Evolutionary conservation across 768 basidiomycete genomes (phyloP), one percentile per base, ranked within the genome.

Genomic region (Cubamyces sp.): DNA sequence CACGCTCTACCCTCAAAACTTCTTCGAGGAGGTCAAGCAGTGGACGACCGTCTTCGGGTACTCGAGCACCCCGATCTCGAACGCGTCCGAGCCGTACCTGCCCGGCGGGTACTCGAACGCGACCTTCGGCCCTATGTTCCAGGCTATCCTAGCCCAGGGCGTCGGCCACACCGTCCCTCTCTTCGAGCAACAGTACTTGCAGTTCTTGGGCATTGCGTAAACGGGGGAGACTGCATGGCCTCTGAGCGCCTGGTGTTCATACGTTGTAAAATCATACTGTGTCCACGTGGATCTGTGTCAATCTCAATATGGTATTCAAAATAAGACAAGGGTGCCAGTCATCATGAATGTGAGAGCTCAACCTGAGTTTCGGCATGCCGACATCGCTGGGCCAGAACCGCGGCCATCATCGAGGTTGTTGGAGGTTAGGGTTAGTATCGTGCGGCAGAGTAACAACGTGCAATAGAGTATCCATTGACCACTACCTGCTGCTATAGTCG

Each of bases 11-110:
- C 79, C 77, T 49, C 71, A 77, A 55, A 84, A 84, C 75, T 82
- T 79, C 69, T 72, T 63, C 25, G 81, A 84, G 70, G 82, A 77
- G 51, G 74, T 84, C 65, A 81, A 82, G 68, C 76, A 84, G 66
- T 84, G 84, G 84, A 82, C 81, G 30, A 82, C 81, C 60, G 76
- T 85, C 48, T 82, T 84, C 62, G 79, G 79, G 7, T 76, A 78
- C 67, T 74, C 74, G 60, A 67, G 67, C 41, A 82, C 80, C 2
- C 75, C 82, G 3, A 71, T 72, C 11, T 70, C 75, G 18, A 69
- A 62, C 67, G 48, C 57, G 12, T 77, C 74, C 43, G 69, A 74
- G 53, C 64, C 72, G 49, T 80, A 81, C 68, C 76, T 75, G 37
- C 82, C 82, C 18, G 76, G 77, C 46, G 53, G 53, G 11, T 84